These are phyloP conservation scores for Trametes cingulata DNA, from an alignment of 768 basidiomycete species.

Conservation along the genomic window DNA sequence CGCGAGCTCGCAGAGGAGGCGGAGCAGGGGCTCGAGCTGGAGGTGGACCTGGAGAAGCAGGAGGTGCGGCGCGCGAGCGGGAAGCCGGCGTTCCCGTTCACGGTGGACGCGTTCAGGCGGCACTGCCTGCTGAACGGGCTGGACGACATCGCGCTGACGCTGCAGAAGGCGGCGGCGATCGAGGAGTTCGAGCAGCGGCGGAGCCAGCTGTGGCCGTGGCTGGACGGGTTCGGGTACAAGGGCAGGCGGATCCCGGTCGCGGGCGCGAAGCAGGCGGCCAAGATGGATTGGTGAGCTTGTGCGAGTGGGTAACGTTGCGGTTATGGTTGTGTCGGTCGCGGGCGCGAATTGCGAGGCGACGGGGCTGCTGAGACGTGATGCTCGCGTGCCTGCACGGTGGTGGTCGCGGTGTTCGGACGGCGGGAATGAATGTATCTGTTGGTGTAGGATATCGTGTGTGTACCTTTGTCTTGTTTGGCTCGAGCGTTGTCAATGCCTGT, in stretches of 20 bases:
- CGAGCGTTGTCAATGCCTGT: neutral
- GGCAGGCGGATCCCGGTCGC: slow-evolving; percentile 70
- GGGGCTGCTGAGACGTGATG: neutral
- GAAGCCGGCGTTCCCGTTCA: slow-evolving; percentile 71
- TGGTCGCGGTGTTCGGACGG: neutral
- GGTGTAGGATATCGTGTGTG: neutral
- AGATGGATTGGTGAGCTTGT: slow-evolving; percentile 70
- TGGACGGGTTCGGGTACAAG: slow-evolving; percentile 93
- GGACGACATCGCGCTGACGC: slow-evolving; percentile 94
- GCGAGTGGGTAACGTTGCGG: neutral
- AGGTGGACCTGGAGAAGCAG: slow-evolving; percentile 61
- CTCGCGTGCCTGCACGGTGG: neutral
- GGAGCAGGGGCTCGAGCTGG: slow-evolving; percentile 49
- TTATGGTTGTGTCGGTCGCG: neutral
- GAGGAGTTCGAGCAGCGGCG: slow-evolving; percentile 76
- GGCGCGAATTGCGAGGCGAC: no score
- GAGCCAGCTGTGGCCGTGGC: slow-evolving; percentile 87
- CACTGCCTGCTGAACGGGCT: slow-evolving; percentile 94
- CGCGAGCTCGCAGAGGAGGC: slow-evolving; percentile 53
- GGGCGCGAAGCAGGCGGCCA: slow-evolving; percentile 41
- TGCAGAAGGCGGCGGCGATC: slow-evolving; percentile 78
- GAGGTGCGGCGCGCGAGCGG: slow-evolving; percentile 64
- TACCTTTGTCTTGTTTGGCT: neutral
- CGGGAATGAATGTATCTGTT: slow-evolving; percentile 2
- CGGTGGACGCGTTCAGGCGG: slow-evolving; percentile 85